Conservation (phyloP, 2,329 filamentous ascomycete genomes). For the Didymella glomerata region DNA sequence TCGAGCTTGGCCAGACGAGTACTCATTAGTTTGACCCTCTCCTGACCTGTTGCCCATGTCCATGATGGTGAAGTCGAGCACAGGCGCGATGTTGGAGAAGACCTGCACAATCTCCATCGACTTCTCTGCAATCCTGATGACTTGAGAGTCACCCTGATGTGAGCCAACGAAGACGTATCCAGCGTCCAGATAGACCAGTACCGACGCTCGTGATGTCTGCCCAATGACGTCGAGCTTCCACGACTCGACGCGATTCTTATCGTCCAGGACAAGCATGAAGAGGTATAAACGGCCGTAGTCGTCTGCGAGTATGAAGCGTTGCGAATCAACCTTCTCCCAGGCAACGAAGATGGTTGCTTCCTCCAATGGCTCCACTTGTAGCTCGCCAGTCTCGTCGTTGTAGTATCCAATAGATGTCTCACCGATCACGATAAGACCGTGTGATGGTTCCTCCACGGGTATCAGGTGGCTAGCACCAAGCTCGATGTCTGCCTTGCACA, state of each 20-base stretch:
- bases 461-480: slow-evolving; percentile 69
- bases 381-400: slow-evolving; percentile 75
- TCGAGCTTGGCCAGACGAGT: slow-evolving; percentile 91
- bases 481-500: slow-evolving; percentile 64
- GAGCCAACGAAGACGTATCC: slow-evolving; percentile 86
- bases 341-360: slow-evolving; percentile 88
- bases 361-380: slow-evolving; percentile 69
- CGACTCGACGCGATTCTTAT: slow-evolving; percentile 71
- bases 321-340: slow-evolving; percentile 85
- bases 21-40: slow-evolving; percentile 83
- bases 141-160: slow-evolving; percentile 90
- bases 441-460: slow-evolving; percentile 65
- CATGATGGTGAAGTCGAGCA: slow-evolving; percentile 95
- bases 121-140: slow-evolving; percentile 71
- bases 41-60: slow-evolving; percentile 88
- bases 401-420: slow-evolving; percentile 83
- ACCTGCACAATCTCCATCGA: slow-evolving; percentile 75
- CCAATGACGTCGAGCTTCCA: slow-evolving; percentile 76
- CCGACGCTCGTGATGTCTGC: slow-evolving; percentile 76
- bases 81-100: slow-evolving; percentile 84
- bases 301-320: slow-evolving; percentile 87
- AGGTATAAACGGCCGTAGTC: slow-evolving; percentile 88
- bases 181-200: slow-evolving; percentile 78
- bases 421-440: slow-evolving; percentile 58
- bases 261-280: slow-evolving; percentile 76